A percentile compares a stretch with the other conserved stretches of the same genome.
These are phyloP conservation scores for Oryza brachyantha DNA, from an alignment of 176 grass and related monocot species.

Conservation along the genomic window DNA sequence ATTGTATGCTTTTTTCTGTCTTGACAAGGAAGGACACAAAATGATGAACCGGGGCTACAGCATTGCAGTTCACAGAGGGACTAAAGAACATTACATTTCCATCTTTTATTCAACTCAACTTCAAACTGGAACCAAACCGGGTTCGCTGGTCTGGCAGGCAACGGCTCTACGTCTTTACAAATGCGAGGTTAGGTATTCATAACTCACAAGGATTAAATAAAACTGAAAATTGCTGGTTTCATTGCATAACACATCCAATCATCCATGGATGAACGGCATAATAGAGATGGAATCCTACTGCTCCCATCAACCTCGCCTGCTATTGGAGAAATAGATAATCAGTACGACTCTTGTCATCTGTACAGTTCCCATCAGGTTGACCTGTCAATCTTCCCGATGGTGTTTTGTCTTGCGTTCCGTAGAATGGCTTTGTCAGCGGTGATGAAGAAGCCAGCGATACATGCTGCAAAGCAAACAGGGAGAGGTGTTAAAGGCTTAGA, in stretches of 20 bases:
- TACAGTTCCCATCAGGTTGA: constrained; percentile 36
- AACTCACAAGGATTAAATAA: neutral
- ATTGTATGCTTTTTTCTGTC: too few relatives aligned
- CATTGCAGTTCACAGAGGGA: neutral
- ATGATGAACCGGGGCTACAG: neutral
- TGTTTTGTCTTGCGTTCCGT: constrained; percentile 71
- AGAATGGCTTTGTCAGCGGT: constrained; percentile 75
- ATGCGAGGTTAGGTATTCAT: neutral
- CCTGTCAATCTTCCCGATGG: constrained; percentile 66
- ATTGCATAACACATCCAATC: neutral
- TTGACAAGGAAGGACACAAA: neutral
- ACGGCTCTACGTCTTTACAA: constrained; percentile 1
- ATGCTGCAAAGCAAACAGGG: constrained; percentile 46
- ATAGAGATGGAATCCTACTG: neutral
- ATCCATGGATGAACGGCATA: neutral
- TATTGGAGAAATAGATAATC: neutral
- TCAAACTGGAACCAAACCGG: neutral
- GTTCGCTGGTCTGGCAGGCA: neutral
- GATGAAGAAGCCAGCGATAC: constrained; percentile 90
- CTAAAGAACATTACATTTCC: neutral
- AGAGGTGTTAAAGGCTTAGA: constrained; percentile 8
- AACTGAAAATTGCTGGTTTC: neutral
- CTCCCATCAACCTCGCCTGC: neutral
- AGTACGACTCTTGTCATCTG: neutral
- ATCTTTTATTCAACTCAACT: neutral